phyloP scores from a whole-genome alignment of 2,329 filamentous ascomycete species.

The Akanthomyces dipterigenus region DNA sequence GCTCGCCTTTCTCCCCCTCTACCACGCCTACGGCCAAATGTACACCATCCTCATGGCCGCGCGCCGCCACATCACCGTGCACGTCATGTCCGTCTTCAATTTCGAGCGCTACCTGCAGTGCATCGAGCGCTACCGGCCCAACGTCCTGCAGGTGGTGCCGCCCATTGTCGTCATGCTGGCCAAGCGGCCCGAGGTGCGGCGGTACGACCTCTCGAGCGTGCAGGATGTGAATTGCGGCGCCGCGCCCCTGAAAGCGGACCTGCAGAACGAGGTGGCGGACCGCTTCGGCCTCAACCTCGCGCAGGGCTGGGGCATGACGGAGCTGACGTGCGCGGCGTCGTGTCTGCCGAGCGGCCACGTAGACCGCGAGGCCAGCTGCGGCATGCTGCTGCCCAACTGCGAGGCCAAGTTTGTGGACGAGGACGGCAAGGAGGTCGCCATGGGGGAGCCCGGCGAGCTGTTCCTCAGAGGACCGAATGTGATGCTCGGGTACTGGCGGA shows the following conservation, averaged over 20 bases:
- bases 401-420: conserved; percentile 48
- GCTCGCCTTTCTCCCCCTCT: conserved; percentile 59
- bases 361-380: conserved; percentile 41
- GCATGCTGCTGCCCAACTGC: conserved; percentile 45
- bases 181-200: conserved; percentile 46
- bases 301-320: conserved; percentile 59
- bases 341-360: conserved; percentile 29
- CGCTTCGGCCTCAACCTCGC: conserved; percentile 32
- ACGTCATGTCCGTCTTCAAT: conserved; percentile 50
- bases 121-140: conserved; percentile 47
- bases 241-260: conserved; percentile 39
- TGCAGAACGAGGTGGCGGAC: conserved; percentile 40
- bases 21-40: conserved; percentile 53
- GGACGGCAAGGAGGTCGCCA: conserved; percentile 40
- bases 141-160: conserved; percentile 46
- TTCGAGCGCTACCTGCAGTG: conserved; percentile 45
- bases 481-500: conserved; percentile 53
- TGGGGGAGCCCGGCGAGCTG: conserved; percentile 46
- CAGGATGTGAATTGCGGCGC: conserved; percentile 43
- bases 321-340: conserved; percentile 37
- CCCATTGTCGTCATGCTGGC: conserved; percentile 52
- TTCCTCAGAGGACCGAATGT: conserved; percentile 49
- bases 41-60: conserved; percentile 42
- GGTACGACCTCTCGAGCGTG: conserved; percentile 47
- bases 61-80: conserved; percentile 39